These are phyloP conservation scores for Phalaenopsis equestris DNA, from an alignment of 106 monocot genomes.

Conservation along the genomic window DNA sequence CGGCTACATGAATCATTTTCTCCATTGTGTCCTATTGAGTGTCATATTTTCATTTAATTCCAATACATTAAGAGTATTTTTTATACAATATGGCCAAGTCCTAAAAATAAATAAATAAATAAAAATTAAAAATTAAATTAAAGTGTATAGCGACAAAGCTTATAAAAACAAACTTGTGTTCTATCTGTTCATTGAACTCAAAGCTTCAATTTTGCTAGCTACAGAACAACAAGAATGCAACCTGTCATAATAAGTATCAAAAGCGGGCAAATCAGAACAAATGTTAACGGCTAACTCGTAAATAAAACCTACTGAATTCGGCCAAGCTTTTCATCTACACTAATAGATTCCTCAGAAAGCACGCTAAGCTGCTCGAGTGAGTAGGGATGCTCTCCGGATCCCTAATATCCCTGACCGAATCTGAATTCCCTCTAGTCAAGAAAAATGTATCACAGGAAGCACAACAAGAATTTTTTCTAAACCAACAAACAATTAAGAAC, in stretches of 20 bases:
- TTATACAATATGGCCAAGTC: no score
- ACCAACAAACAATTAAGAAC: not conserved
- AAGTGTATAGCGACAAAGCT: not conserved
- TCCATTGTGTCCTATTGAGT: no score
- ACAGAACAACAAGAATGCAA: not conserved
- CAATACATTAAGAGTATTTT: no score
- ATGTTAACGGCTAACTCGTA: not conserved
- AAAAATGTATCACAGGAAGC: not conserved
- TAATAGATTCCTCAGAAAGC: slow-evolving; percentile 71
- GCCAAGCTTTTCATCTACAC: slow-evolving; percentile 71
- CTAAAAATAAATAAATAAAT: no score
- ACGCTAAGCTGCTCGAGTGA: slow-evolving; percentile 88
- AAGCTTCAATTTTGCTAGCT: not conserved
- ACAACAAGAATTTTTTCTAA: not conserved
- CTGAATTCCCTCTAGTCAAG: not conserved
- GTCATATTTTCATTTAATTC: no score
- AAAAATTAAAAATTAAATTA: not conserved
- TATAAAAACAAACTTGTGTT: not conserved
- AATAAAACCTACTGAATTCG: slow-evolving; percentile 32
- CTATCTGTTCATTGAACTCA: not conserved
- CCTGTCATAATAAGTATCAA: not conserved
- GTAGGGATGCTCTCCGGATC: slow-evolving; percentile 89
- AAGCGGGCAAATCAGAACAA: not conserved
- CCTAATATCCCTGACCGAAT: slow-evolving; percentile 78
- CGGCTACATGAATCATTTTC: no score